A percentile compares a stretch with the other conserved stretches of the same genome.
These are phyloP conservation scores for Arthroderma uncinatum DNA, from an alignment of 2,329 filamentous ascomycete species.

Conservation along the genomic window DNA sequence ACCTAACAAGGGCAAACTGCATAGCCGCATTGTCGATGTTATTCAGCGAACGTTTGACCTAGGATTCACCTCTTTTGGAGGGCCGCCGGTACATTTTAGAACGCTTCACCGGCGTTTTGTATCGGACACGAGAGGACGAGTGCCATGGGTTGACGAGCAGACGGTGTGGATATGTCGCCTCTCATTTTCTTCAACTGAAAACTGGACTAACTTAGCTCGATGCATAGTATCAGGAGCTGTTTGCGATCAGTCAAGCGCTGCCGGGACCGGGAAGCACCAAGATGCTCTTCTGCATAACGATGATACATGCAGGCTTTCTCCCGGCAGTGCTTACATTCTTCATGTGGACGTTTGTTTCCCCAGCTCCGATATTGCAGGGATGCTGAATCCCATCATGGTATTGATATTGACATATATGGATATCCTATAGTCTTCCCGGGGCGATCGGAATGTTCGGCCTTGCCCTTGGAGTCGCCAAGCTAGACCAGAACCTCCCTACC, in stretches of 20 bases:
- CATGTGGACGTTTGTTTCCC: constrained; percentile 47
- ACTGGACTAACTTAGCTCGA: constrained; percentile 4
- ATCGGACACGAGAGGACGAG: constrained; percentile 32
- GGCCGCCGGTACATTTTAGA: constrained; percentile 59
- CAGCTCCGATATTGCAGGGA: background rate
- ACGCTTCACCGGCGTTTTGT: constrained; percentile 56
- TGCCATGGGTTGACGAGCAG: constrained; percentile 58
- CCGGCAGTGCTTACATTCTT: constrained; percentile 50
- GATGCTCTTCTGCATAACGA: constrained; percentile 57
- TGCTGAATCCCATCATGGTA: background rate
- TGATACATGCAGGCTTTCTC: constrained; percentile 51
- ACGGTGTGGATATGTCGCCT: constrained; percentile 36
- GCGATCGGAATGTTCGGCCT: constrained; percentile 60
- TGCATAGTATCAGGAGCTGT: constrained; percentile 57
- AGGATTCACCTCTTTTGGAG: constrained; percentile 55
- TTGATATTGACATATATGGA: constrained; percentile 1
- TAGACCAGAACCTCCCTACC: constrained; percentile 47
- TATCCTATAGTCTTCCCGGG: constrained; percentile 48
- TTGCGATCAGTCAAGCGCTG: constrained; percentile 56
- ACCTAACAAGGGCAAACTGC: constrained; percentile 21
- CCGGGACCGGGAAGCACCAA: constrained; percentile 60
- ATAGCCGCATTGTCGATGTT: constrained; percentile 25
- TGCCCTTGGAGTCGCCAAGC: constrained; percentile 51
- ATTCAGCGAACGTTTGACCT: constrained; percentile 45
- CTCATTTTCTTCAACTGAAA: background rate